Evolutionary conservation across 2,329 filamentous ascomycete species (phyloP), one percentile per base, ranked within the genome.

Genomic region (Trichoderma afroharzianum): DNA sequence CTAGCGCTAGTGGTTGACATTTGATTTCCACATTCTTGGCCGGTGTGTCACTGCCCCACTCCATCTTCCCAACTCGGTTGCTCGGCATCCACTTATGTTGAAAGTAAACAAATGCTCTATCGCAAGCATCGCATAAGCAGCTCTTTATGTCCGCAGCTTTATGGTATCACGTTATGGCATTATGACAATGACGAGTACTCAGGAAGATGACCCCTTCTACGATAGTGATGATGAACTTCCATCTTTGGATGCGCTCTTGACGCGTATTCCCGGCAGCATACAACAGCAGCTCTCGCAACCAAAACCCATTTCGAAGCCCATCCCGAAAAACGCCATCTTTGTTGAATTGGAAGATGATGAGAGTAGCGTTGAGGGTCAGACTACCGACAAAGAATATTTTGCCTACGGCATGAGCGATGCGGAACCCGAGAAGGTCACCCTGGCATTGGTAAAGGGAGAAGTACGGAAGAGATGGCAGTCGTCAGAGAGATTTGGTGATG

Each of bases 41-140:
- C 28, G 33, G 57, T 33, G 28, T 59, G 57, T 59, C 57, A 59
- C 57, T 32, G 57, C 30, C 28, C 57, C 57, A 59, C 57, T 58
- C 55, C 18, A 21, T 11, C 30, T n/a, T n/a, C 28, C n/a, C 30
- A 32, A n/a, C 5, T n/a, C 33, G 39, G 64, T 68, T 68, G 64
- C 64, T 30, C 64, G 36, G 64, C 55, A 58, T 47, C 64, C 26
- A 39, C 21, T 21, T 14, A 21, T n/a, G n/a, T 47, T 6, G 18
- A 39, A 68, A 33, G 64, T 68, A 68, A 68, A 68, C 64, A 68
- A 68, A 59, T 28, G 53, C 15, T n/a, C 11, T 53, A 39, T 59
- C 55, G 33, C n/a, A 21, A 43, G 15, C 36, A 43, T 43, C 36
- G 26, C 39, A 59, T 12, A 21, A 24, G 14, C n/a, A 26, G 53